Conservation (phyloP, 2,329 filamentous ascomycete genomes). For the Penicillium janthinellum region DNA sequence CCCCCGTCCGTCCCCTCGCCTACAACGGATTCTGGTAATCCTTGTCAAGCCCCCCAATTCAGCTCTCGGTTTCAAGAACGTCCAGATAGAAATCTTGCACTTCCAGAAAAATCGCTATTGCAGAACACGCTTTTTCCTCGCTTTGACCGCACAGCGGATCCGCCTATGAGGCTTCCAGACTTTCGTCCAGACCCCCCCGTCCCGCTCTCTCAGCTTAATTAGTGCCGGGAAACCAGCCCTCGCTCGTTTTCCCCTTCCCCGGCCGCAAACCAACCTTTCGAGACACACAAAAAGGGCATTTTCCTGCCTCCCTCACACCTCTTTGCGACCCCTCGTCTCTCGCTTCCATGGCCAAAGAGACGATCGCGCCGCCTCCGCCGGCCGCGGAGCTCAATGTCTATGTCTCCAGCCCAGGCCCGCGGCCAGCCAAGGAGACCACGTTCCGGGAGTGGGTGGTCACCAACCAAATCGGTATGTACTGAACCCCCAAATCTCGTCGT, state of each 20-base stretch:
- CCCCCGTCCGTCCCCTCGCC: background rate
- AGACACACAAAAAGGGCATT: slow-evolving; percentile 2
- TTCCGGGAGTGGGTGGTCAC: slow-evolving; percentile 67
- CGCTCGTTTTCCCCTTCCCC: slow-evolving; percentile 10
- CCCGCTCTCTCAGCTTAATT: slow-evolving; percentile 23
- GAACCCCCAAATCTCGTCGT: slow-evolving; percentile 1
- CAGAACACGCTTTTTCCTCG: background rate
- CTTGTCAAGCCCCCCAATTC: background rate
- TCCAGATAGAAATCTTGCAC: too few species aligned
- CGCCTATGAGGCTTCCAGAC: slow-evolving; percentile 21
- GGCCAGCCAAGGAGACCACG: slow-evolving; percentile 40
- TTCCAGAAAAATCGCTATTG: background rate
- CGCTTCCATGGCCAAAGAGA: slow-evolving; percentile 40
- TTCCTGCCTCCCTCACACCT: slow-evolving; percentile 3
- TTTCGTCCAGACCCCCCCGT: slow-evolving; percentile 4
- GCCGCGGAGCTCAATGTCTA: slow-evolving; percentile 45
- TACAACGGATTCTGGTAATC: slow-evolving; percentile 15
- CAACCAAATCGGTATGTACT: slow-evolving; percentile 74
- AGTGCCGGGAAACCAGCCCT: slow-evolving; percentile 14
- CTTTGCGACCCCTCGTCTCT: slow-evolving; percentile 12
- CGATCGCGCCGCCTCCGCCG: slow-evolving; percentile 29
- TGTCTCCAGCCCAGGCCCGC: slow-evolving; percentile 37
- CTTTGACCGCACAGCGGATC: slow-evolving; percentile 19
- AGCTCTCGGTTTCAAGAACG: too few species aligned
- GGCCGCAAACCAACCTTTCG: slow-evolving; percentile 3